Evolutionary conservation across 306 rosid species (phyloP).

Genomic region (Cicer arietinum): DNA sequence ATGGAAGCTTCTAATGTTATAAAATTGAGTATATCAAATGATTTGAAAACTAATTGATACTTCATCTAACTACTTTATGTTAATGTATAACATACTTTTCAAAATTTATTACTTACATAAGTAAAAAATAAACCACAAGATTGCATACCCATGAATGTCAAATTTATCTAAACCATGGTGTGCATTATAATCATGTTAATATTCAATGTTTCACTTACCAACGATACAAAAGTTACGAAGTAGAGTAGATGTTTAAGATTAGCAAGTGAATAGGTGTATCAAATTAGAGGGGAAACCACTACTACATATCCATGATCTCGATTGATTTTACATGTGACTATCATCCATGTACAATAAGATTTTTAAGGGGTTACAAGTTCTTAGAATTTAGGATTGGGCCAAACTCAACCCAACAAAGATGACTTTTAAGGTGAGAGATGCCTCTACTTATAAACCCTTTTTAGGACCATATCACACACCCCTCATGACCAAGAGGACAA

Average conservation of each 20-base stretch:
- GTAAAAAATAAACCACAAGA: background rate
- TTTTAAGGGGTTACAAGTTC: background rate
- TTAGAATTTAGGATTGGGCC: background rate
- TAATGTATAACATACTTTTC: background rate
- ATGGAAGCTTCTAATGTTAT: background rate
- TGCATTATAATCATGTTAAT: too few species aligned
- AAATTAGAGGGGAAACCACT: background rate
- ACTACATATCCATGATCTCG: background rate
- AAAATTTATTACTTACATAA: background rate
- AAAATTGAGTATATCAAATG: background rate
- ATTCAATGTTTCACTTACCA: too few species aligned
- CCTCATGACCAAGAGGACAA: too few species aligned
- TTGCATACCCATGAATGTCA: too few species aligned
- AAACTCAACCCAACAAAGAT: background rate
- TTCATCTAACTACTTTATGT: background rate
- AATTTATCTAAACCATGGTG: too few species aligned
- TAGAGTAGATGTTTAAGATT: background rate
- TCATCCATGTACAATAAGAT: background rate
- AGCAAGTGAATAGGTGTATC: background rate
- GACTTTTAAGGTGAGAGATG: background rate
- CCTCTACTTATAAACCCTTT: background rate
- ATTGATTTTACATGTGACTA: background rate
- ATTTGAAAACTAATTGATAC: background rate
- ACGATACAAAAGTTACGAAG: too few species aligned
- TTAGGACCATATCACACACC: background rate